Base-by-base conservation (phyloP, 169 alveolate genomes). In the Plasmodium inui region DNA sequence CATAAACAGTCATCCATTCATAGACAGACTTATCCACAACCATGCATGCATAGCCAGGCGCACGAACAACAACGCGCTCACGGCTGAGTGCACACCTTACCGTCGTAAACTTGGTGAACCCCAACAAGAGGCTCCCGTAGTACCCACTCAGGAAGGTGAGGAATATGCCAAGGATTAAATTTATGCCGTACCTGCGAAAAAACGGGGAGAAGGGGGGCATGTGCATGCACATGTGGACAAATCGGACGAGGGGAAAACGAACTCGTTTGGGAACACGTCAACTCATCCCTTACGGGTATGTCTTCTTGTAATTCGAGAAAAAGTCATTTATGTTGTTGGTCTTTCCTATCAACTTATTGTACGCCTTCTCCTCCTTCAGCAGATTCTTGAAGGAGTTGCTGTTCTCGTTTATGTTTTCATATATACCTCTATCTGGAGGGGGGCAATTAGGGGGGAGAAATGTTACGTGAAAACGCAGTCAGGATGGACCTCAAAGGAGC, bases 361-460 rank as follows among this genome's bases (percentile, higher is more conserved):
- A 86, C 61, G 55, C 53, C 44, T 74, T 86, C 76, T 86, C 93
- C 67, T 86, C 93, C 12, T 78, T 86, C 28, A 50, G 70, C 28
- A 86, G 70, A 17, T 86, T 76, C 26, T 78, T 86, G 70, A 86
- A 86, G 19, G 93, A 53, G 67, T 76, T 39, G 37, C 93, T 86
- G 32, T 86, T 78, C 57, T 76, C 4, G 71, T 86, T 57, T 41
- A 86, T 78, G 34, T 86, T 86, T 74, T 86, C 93, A n/a, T 86
- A 86, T 55, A 86, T 86, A 6, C 93, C 93, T 22, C 93, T 46
- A 81, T 86, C 93, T 86, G 44, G 6, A 86, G 67, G 81, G 44
- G 12, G 73, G 7, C 6, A 22, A 72, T 19, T 2, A 74, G 26
- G 80, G 41, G 3, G 73, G 7, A 8, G 53, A 46, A 71, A 84